Evolutionary conservation across 148 eudicot genomes (phyloP), one percentile per base, ranked within the genome.

Genomic region (Rhododendron simsii): DNA sequence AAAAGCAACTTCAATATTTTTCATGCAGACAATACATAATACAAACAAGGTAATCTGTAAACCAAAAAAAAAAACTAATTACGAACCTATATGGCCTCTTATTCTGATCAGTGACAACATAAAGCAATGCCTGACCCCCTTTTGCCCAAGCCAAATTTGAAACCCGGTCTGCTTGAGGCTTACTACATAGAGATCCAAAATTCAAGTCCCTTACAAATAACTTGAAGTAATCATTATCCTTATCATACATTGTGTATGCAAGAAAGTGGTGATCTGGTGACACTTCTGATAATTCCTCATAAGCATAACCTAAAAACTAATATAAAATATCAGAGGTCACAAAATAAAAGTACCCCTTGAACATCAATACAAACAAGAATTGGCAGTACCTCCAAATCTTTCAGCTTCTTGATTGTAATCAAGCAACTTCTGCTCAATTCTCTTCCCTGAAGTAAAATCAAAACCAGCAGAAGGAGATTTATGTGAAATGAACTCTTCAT

Each of bases 201-300:
- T 91, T 91, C 89, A 95, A 87, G 82, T 96, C 96, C 65, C 95
- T 89, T 74, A 95, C 98, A 13, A 93, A 96, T 87, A 96, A 89
- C 90, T 90, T 95, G 89, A 95, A 95, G 89, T 84, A 93, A 89
- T 95, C 98, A 81, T 94, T 94, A 84, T 96, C 99, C 90, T 96
- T 96, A 86, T 95, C 99, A 87, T 93, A 96, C 98, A 96, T 95
- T 78, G 98, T 94, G 88, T 96, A 96, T 20, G 98, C 99, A 89
- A 96, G 91, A 91, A 86, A 91, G 23, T 92, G 93, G 86, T 96
- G 99, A 90, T 96, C 99, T 10, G 99, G 98, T 13, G 99, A 96
- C 81, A 96, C 92, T 88, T 96, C 99, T 28, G 98, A 95, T 51
- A 94, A 63, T 91, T 95, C 99, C 91, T 96, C 99, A 88, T 89